These are phyloP conservation scores for Suillus placidus DNA, from an alignment of 768 basidiomycete genomes.

Conservation along the genomic window DNA sequence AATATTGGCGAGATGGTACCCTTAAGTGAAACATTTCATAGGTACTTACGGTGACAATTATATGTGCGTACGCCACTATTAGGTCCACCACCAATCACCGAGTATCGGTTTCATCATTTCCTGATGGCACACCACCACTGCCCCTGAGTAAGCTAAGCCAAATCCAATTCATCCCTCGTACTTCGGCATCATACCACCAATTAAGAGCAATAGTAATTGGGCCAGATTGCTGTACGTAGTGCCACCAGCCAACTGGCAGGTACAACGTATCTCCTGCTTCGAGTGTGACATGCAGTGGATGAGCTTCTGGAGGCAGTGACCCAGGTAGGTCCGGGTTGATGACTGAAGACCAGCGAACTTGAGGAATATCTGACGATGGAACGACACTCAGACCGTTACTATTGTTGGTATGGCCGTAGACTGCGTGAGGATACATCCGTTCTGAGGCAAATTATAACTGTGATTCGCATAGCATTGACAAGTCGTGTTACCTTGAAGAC, in stretches of 20 bases:
- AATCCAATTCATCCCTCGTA: constrained; percentile 71
- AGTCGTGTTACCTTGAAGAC: constrained; percentile 62
- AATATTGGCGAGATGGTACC: not conserved
- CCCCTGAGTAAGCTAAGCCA: constrained; percentile 64
- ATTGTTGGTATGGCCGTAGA: constrained; percentile 47
- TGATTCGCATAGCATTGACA: constrained; percentile 3
- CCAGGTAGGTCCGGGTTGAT: constrained; percentile 53
- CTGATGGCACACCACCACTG: constrained; percentile 37
- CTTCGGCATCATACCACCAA: constrained; percentile 89
- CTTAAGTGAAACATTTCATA: not conserved
- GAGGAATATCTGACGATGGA: constrained; percentile 39
- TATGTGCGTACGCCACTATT: not conserved
- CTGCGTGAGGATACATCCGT: constrained; percentile 65
- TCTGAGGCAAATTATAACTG: constrained; percentile 40
- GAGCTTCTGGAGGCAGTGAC: constrained; percentile 52
- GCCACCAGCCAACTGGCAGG: constrained; percentile 95
- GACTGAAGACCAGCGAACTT: constrained; percentile 85
- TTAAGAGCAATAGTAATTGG: constrained; percentile 72
- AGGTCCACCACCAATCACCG: not conserved
- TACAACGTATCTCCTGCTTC: constrained; percentile 79
- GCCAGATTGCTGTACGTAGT: constrained; percentile 77
- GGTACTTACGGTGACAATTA: not conserved
- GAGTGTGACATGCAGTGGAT: constrained; percentile 69
- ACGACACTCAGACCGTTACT: constrained; percentile 30
- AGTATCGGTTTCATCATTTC: constrained; percentile 35